Percentiles rank a stretch among this genome's conserved stretches.
These are phyloP conservation scores for Cladorrhinum sp. DNA, from an alignment of 2,329 filamentous ascomycete genomes.

Conservation along the genomic window DNA sequence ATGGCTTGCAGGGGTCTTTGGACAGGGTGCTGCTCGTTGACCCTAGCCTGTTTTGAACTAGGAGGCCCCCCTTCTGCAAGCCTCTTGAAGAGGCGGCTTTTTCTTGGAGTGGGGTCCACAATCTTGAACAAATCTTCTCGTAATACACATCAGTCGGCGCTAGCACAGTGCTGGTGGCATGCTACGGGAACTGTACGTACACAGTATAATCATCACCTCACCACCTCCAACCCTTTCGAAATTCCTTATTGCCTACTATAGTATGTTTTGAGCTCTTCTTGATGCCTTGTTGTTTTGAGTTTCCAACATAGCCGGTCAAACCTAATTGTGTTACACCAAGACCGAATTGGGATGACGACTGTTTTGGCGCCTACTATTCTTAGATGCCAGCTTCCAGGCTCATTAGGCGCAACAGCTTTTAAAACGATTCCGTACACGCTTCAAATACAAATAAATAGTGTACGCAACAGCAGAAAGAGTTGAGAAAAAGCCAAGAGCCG, in stretches of 20 bases:
- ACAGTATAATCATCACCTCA: too few species aligned
- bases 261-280: not conserved
- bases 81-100: not conserved
- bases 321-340: conserved; percentile 2
- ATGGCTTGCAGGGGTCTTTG: conserved; percentile 5
- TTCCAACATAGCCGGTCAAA: not conserved
- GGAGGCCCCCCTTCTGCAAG: not conserved
- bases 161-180: not conserved
- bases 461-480: too few species aligned
- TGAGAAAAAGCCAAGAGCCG: not conserved
- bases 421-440: too few species aligned
- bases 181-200: too few species aligned
- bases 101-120: not conserved
- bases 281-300: not conserved
- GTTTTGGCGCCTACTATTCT: not conserved
- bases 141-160: conserved; percentile 1
- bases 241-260: not conserved
- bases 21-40: not conserved
- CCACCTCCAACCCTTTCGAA: too few species aligned
- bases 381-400: not conserved
- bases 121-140: conserved; percentile 9
- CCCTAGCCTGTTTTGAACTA: conserved; percentile 6
- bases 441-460: too few species aligned
- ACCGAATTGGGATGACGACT: not conserved
- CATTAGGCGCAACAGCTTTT: not conserved